Conservation (phyloP, 768 basidiomycete species). For the Calocybe indica region DNA sequence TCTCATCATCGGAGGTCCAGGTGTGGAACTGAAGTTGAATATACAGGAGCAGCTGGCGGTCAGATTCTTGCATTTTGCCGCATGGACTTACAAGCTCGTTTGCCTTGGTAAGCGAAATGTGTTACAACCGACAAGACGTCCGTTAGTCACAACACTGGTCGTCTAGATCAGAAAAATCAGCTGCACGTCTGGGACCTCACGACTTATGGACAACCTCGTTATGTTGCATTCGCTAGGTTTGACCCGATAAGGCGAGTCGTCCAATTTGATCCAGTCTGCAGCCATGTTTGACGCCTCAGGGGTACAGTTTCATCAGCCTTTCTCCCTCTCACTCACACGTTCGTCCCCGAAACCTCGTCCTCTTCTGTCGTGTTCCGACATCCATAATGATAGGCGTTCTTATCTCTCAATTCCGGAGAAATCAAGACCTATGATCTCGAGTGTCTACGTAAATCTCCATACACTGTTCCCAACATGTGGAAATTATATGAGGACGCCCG, state of each 20-base stretch:
- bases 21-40: conserved; percentile 47
- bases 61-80: conserved; percentile 60
- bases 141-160: background rate
- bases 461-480: conserved; percentile 75
- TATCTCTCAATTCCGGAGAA: conserved; percentile 45
- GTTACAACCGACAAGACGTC: background rate
- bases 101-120: conserved; percentile 51
- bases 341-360: conserved; percentile 14
- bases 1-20: conserved; percentile 61
- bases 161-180: conserved; percentile 44
- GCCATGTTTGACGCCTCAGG: background rate
- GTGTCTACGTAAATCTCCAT: conserved; percentile 59
- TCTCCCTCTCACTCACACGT: conserved; percentile 75
- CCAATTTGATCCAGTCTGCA: background rate
- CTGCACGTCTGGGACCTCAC: conserved; percentile 60
- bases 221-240: conserved; percentile 42
- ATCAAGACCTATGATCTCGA: conserved; percentile 74
- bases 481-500: conserved; percentile 48
- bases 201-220: conserved; percentile 44
- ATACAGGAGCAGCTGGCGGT: conserved; percentile 41
- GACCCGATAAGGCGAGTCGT: conserved; percentile 38
- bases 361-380: conserved; percentile 9
- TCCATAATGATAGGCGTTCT: conserved; percentile 32
- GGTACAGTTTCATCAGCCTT: conserved; percentile 47
- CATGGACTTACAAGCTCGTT: conserved; percentile 45